A percentile compares a stretch with the other conserved stretches of the same genome.
Conservation (phyloP, 805 yeast species). For the Candida railenensis region DNA sequence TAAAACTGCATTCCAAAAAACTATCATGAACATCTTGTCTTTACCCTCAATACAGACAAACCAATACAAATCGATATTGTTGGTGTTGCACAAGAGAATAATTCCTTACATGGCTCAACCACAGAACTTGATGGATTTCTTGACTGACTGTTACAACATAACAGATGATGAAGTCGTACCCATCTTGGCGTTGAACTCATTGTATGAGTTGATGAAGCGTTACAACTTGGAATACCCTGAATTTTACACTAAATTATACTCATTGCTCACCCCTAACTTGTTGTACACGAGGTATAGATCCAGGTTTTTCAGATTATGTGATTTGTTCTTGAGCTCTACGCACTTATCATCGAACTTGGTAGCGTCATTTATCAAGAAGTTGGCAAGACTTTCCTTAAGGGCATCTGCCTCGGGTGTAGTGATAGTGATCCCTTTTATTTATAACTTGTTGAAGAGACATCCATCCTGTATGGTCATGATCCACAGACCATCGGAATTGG, state of each 20-base stretch:
- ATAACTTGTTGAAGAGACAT: constrained; percentile 85
- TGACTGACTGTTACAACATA: constrained; percentile 77
- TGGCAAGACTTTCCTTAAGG: constrained; percentile 70
- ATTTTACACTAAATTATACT: constrained; percentile 79
- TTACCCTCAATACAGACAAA: constrained; percentile 40
- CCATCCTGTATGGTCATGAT: constrained; percentile 91
- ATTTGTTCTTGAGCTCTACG: constrained; percentile 79
- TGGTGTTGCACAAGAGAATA: constrained; percentile 76
- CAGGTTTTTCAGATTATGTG: constrained; percentile 83
- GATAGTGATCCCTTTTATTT: constrained; percentile 83
- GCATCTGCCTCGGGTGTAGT: constrained; percentile 91
- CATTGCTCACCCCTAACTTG: constrained; percentile 70
- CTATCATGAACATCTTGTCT: constrained; percentile 59
- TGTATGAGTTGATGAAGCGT: constrained; percentile 78
- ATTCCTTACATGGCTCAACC: constrained; percentile 82
- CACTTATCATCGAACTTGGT: constrained; percentile 81
- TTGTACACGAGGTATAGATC: constrained; percentile 80
- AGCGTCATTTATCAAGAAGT: constrained; percentile 84
- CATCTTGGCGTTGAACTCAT: constrained; percentile 80
- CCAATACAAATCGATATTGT: constrained; percentile 69
- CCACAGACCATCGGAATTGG: constrained; percentile 47
- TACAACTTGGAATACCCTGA: constrained; percentile 90
- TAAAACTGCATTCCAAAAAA: constrained; percentile 65
- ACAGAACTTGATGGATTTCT: constrained; percentile 84
- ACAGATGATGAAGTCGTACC: constrained; percentile 51